Evolutionary conservation across 78 protist species (phyloP).

Genomic region (Dictyostelium purpureum): DNA sequence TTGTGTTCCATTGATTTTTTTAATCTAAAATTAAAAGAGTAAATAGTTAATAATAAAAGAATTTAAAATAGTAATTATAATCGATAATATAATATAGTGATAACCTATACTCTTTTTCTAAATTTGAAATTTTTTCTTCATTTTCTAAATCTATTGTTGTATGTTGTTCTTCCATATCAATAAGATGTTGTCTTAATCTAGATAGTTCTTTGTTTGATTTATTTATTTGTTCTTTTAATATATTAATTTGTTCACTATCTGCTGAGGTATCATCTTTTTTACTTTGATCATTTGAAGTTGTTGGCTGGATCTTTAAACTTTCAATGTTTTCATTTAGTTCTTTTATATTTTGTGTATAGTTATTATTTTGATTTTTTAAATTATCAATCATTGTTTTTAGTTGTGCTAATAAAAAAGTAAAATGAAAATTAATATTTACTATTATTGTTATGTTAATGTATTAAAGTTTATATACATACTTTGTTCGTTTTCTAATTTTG

Average conservation of each 20-base stretch:
- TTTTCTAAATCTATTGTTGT: conserved; percentile 56
- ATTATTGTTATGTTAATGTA: background rate
- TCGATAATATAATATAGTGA: background rate
- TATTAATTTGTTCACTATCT: background rate
- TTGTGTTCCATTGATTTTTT: conserved; percentile 12
- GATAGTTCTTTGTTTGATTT: conserved; percentile 62
- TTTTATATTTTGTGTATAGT: background rate
- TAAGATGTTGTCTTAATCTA: conserved; percentile 51
- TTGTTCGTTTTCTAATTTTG: background rate
- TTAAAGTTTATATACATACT: background rate
- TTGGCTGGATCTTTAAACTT: background rate
- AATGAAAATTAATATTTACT: background rate
- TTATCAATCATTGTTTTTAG: background rate
- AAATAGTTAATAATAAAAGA: background rate
- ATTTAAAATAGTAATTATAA: background rate
- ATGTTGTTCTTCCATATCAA: conserved; percentile 66
- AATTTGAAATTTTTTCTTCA: conserved; percentile 32
- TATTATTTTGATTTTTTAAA: conserved; percentile 17
- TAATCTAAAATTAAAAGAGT: background rate
- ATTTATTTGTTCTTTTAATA: conserved; percentile 27
- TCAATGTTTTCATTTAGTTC: background rate
- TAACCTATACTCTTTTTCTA: background rate
- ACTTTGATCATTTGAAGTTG: background rate
- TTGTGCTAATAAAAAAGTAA: background rate
- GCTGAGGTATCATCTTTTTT: background rate